Percentiles rank a stretch among this genome's conserved stretches.
Evolutionary conservation across 2,329 filamentous ascomycete species (phyloP).

Genomic region (Tolypocladium tundrense): DNA sequence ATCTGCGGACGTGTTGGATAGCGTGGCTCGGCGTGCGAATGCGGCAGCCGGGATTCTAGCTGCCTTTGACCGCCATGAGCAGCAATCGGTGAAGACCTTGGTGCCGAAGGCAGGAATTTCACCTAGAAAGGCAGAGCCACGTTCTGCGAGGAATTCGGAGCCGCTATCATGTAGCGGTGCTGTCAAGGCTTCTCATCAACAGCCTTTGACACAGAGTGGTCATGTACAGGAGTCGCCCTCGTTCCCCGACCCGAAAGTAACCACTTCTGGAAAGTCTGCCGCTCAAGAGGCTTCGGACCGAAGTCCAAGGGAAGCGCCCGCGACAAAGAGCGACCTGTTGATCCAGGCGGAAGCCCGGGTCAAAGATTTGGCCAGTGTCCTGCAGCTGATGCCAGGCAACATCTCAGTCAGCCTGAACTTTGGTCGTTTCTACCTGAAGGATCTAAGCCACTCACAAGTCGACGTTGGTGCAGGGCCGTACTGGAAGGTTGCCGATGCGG

Average conservation of each 20-base stretch:
- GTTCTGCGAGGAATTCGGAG: neutral
- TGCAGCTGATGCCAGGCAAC: conserved; percentile 14
- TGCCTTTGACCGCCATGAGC: neutral
- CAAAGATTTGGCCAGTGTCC: conserved; percentile 6
- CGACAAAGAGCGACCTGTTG: conserved; percentile 4
- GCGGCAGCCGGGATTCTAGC: neutral
- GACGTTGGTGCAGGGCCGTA: conserved; percentile 10
- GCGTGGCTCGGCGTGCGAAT: neutral
- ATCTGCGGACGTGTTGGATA: neutral
- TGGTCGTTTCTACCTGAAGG: conserved; percentile 17
- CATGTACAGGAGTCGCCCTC: neutral
- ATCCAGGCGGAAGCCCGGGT: conserved; percentile 5
- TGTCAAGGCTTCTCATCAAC: neutral
- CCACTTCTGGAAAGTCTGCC: neutral
- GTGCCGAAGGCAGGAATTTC: neutral
- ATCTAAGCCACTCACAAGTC: conserved; percentile 9
- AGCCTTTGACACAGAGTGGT: neutral
- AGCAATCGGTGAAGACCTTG: neutral
- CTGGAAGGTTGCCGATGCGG: conserved; percentile 6
- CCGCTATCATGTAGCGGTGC: neutral
- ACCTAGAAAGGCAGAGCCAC: neutral
- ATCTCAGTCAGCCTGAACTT: conserved; percentile 14
- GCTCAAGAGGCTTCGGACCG: neutral
- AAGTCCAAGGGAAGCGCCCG: neutral
- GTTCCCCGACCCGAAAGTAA: neutral